phyloP scores from a whole-genome alignment of 306 rosid species.

The Citrullus colocynthis region DNA sequence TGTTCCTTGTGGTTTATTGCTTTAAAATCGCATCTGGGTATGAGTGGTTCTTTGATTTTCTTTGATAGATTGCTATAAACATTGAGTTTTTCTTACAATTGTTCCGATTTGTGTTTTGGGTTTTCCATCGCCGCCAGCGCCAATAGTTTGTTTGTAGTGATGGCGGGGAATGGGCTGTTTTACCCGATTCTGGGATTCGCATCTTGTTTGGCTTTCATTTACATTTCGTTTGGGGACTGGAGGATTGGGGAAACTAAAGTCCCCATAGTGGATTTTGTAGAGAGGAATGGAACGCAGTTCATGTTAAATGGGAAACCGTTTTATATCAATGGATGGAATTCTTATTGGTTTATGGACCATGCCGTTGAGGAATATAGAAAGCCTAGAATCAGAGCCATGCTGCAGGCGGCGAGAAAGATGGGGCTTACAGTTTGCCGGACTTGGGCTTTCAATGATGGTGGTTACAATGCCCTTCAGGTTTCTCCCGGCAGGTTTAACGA shows the following conservation, averaged over 20 bases:
- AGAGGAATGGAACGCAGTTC: conserved; percentile 68
- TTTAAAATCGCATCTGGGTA: conserved; percentile 18
- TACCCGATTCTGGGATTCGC: conserved; percentile 71
- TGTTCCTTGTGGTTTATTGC: conserved; percentile 17
- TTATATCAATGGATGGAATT: conserved; percentile 91
- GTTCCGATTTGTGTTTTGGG: conserved; percentile 18
- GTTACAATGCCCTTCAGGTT: conserved; percentile 78
- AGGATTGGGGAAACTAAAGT: conserved; percentile 17
- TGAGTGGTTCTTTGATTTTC: conserved; percentile 6
- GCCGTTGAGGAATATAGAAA: conserved; percentile 47
- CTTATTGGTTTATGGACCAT: conserved; percentile 89
- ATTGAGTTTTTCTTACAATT: conserved; percentile 13
- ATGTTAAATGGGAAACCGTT: conserved; percentile 53
- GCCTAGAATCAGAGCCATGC: conserved; percentile 50
- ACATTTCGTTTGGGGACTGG: conserved; percentile 62
- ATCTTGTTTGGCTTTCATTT: conserved; percentile 48
- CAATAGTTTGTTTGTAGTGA: conserved; percentile 19
- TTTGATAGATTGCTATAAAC: conserved; percentile 24
- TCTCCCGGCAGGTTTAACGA: conserved; percentile 82
- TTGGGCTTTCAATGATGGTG: conserved; percentile 96
- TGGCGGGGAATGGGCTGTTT: conserved; percentile 43
- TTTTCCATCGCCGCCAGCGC: not conserved
- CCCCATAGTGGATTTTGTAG: conserved; percentile 44
- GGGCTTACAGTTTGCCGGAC: conserved; percentile 94
- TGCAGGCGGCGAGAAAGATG: conserved; percentile 67